Evolutionary conservation across 169 alveolate genomes (phyloP).

Genomic region (Eimeria maxima): DNA sequence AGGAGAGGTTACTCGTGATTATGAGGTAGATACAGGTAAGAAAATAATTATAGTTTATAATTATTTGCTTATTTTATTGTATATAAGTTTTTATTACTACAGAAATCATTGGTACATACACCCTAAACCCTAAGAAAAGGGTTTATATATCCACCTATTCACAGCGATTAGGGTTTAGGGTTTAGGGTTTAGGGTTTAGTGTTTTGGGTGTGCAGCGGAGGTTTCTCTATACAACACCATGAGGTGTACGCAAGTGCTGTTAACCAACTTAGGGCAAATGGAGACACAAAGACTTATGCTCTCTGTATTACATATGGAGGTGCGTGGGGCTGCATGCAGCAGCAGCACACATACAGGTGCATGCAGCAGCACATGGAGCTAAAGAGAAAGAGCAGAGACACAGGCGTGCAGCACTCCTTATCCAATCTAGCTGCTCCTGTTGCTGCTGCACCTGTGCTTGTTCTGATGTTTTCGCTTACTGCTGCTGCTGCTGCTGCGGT

Average conservation of each 20-base stretch:
- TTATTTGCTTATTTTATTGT: not conserved
- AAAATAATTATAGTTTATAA: not conserved
- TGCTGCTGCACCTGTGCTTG: not conserved
- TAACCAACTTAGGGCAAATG: slow-evolving; percentile 97
- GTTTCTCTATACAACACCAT: slow-evolving; percentile 97
- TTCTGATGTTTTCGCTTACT: no score
- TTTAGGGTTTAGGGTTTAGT: not conserved
- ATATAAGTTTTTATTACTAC: no score
- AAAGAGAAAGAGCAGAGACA: no score
- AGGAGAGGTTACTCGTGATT: slow-evolving; percentile 94
- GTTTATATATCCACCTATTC: no score
- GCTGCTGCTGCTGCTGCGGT: no score
- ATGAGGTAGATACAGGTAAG: slow-evolving; percentile 89
- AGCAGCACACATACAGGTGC: not conserved
- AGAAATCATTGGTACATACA: no score
- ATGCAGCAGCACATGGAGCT: not conserved
- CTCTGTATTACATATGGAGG: slow-evolving; percentile 94
- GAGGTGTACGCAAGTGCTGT: slow-evolving; percentile 96
- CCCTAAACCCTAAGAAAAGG: no score
- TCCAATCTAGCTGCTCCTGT: not conserved
- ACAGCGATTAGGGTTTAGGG: no score
- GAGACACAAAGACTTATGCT: slow-evolving; percentile 96
- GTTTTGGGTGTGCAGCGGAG: slow-evolving; percentile 88
- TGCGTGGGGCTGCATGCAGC: slow-evolving; percentile 55
- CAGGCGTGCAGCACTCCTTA: no score